A percentile compares a stretch with the other conserved stretches of the same genome.
Conservation (phyloP, 1,284 basidiomycete species). For the Trametes pubescens region DNA sequence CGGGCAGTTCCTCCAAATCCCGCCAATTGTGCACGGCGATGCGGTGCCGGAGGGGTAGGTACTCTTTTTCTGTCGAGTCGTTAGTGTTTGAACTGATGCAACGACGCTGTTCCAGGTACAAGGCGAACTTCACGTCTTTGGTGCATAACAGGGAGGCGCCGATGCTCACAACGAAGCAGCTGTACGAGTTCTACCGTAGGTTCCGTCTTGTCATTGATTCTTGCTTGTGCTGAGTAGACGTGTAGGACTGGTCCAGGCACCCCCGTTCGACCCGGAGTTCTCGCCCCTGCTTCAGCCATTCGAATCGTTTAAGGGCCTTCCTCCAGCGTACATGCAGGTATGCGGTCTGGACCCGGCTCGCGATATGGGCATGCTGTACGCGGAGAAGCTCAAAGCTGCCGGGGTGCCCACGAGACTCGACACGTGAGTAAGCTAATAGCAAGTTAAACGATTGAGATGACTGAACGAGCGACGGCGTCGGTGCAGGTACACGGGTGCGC, state of each 20-base stretch:
- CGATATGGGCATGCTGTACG: constrained; percentile 36
- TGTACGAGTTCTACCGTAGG: constrained; percentile 3
- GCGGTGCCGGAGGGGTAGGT: constrained; percentile 22
- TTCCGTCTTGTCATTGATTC: too few relatives aligned
- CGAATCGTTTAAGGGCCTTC: constrained; percentile 27
- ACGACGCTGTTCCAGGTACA: constrained; percentile 1
- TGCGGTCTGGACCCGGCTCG: constrained; percentile 34
- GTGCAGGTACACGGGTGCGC: constrained; percentile 19
- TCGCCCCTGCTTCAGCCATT: constrained; percentile 33
- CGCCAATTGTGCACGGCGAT: constrained; percentile 17
- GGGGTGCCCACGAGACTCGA: constrained; percentile 30
- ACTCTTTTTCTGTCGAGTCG: neutral
- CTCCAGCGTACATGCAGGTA: constrained; percentile 34
- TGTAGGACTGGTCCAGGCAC: neutral
- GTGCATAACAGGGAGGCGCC: constrained; percentile 11
- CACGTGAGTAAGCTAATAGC: constrained; percentile 24
- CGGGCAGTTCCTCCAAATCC: constrained; percentile 18
- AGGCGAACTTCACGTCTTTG: constrained; percentile 5
- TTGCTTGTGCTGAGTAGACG: neutral
- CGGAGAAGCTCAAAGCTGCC: constrained; percentile 23
- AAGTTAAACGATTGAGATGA: too few relatives aligned
- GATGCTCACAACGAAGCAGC: constrained; percentile 5
- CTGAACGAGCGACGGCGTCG: neutral
- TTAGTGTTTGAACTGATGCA: neutral
- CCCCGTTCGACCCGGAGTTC: constrained; percentile 22